Evolutionary conservation across 768 basidiomycete genomes (phyloP).

Genomic region (Hirschioporus abietinus): DNA sequence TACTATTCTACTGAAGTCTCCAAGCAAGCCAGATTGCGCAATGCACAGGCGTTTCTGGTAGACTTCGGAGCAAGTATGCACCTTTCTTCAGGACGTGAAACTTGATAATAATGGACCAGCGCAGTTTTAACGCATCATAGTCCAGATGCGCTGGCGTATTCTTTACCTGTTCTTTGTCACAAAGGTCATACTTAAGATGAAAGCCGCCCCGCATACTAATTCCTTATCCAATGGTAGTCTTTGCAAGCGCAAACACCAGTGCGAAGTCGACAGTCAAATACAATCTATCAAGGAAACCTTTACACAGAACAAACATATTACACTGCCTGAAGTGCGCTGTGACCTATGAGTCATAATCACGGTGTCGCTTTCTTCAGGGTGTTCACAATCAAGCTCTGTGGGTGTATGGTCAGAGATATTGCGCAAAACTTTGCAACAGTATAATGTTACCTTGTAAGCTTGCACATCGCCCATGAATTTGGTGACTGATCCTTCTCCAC

Average conservation of each 20-base stretch:
- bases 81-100: too few species aligned
- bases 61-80: slow-evolving; percentile 37
- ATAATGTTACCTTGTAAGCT: slow-evolving; percentile 70
- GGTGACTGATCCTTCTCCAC: slow-evolving; percentile 71
- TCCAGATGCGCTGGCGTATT: too few species aligned
- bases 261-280: neutral
- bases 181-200: too few species aligned
- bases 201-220: too few species aligned
- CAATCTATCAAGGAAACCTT: neutral
- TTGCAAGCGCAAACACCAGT: too few species aligned
- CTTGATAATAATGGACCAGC: neutral
- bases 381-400: slow-evolving; percentile 68
- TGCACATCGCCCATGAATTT: slow-evolving; percentile 91
- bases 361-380: slow-evolving; percentile 56
- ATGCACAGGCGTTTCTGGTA: slow-evolving; percentile 51
- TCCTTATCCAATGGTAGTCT: too few species aligned
- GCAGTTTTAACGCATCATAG: too few species aligned
- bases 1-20: slow-evolving; percentile 84
- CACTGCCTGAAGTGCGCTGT: neutral
- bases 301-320: neutral
- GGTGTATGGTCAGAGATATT: neutral
- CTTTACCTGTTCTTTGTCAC: too few species aligned
- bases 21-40: slow-evolving; percentile 46
- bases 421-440: slow-evolving; percentile 13
- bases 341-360: slow-evolving; percentile 16